Evolutionary conservation across 176 grass and related monocot species (phyloP).

Genomic region (Ananas comosus): DNA sequence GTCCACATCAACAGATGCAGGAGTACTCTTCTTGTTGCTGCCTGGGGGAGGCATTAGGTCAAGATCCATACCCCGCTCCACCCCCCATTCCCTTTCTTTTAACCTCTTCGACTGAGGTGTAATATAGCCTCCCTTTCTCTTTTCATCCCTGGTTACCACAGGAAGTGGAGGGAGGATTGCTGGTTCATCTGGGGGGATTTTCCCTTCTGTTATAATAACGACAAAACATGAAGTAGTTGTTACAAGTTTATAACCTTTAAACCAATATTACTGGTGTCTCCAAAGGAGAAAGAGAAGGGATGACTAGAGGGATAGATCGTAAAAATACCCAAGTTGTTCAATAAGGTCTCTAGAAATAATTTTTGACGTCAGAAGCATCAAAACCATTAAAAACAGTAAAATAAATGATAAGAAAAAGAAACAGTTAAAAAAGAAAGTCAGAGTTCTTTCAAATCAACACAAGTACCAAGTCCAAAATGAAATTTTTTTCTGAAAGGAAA

Average conservation of each 20-base stretch:
- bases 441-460: not conserved
- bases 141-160: slow-evolving; percentile 59
- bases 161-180: slow-evolving; percentile 57
- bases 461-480: not conserved
- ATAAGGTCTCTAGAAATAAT: no score
- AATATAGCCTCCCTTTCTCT: slow-evolving; percentile 50
- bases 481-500: not conserved
- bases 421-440: slow-evolving; percentile 13
- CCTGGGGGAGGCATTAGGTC: slow-evolving; percentile 95
- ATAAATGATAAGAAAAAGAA: slow-evolving; percentile 5
- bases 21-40: slow-evolving; percentile 66
- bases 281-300: no score
- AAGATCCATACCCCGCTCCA: slow-evolving; percentile 83
- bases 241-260: not conserved
- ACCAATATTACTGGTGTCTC: not conserved
- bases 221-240: not conserved
- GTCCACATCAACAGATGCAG: slow-evolving; percentile 56
- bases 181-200: slow-evolving; percentile 72
- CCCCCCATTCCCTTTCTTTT: slow-evolving; percentile 80
- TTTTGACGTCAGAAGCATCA: no score
- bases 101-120: slow-evolving; percentile 74
- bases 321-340: no score
- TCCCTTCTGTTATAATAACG: slow-evolving; percentile 50
- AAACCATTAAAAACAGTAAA: slow-evolving; percentile 21
- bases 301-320: no score